phyloP scores from a whole-genome alignment of 2,329 filamentous ascomycete species.

The Magnaporthiopsis rhizophila region DNA sequence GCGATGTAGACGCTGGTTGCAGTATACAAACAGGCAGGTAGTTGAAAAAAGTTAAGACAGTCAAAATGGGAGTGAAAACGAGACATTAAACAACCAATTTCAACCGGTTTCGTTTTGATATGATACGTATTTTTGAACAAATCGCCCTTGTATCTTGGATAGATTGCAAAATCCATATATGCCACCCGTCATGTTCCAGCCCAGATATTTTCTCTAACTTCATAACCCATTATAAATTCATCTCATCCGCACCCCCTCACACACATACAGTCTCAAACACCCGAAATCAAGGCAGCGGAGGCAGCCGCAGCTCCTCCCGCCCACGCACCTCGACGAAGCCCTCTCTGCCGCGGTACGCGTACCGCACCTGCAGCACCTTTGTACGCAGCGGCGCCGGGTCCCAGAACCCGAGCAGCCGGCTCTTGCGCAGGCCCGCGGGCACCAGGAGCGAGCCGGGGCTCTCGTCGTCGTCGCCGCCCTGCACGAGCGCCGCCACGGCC shows the following conservation, averaged over 20 bases:
- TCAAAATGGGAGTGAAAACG: too few relatives aligned
- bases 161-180: too few relatives aligned
- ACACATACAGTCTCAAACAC: too few relatives aligned
- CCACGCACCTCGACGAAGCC: constrained; percentile 27
- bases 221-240: not conserved
- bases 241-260: too few relatives aligned
- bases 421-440: constrained; percentile 33
- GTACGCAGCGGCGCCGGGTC: constrained; percentile 35
- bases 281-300: constrained; percentile 9
- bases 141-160: too few relatives aligned
- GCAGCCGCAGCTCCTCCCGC: constrained; percentile 26
- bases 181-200: not conserved
- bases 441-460: constrained; percentile 22
- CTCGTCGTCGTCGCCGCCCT: constrained; percentile 14
- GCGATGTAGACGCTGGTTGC: too few relatives aligned
- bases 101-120: too few relatives aligned
- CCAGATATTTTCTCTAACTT: not conserved
- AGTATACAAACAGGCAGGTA: too few relatives aligned
- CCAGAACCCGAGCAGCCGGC: constrained; percentile 40
- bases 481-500: constrained; percentile 35
- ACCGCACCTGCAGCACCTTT: constrained; percentile 39
- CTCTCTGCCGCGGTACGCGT: constrained; percentile 30
- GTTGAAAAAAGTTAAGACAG: too few relatives aligned
- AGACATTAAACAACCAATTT: too few relatives aligned
- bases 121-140: too few relatives aligned